Conservation (phyloP, 768 basidiomycete genomes). For the Cyclocybe aegerita region DNA sequence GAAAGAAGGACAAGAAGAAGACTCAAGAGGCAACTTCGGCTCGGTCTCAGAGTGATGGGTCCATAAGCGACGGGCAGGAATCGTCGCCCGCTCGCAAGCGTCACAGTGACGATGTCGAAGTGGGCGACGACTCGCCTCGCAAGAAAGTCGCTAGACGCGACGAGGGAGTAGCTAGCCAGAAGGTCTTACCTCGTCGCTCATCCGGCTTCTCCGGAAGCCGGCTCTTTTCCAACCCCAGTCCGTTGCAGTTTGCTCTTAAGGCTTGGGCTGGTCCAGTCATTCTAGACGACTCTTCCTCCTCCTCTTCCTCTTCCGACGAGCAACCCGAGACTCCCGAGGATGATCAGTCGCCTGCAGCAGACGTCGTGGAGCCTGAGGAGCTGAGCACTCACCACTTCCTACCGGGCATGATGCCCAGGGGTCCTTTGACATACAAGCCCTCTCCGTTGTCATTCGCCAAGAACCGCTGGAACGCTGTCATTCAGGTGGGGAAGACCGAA, state of each 20-base stretch:
- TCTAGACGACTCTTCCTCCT: conserved; percentile 40
- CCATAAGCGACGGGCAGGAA: conserved; percentile 1
- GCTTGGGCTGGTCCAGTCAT: conserved; percentile 52
- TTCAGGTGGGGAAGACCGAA: neutral
- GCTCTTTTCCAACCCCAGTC: conserved; percentile 59
- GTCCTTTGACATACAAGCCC: conserved; percentile 55
- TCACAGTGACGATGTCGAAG: conserved; percentile 31
- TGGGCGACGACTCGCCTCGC: conserved; percentile 30
- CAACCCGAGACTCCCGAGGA: conserved; percentile 63
- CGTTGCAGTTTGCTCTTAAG: conserved; percentile 56
- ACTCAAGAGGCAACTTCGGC: conserved; percentile 13
- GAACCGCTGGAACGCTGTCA: conserved; percentile 48
- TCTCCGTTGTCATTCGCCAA: conserved; percentile 65
- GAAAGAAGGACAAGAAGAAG: conserved; percentile 53
- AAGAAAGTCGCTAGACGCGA: conserved; percentile 21
- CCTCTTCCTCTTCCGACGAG: conserved; percentile 48
- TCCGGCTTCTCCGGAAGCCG: conserved; percentile 44
- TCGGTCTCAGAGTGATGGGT: conserved; percentile 1
- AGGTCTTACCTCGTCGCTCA: conserved; percentile 38
- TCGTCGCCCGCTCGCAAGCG: conserved; percentile 30
- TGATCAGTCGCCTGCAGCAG: conserved; percentile 40
- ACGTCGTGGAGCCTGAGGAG: conserved; percentile 21
- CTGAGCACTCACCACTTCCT: conserved; percentile 11
- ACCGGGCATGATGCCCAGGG: conserved; percentile 28
- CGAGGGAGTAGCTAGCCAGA: conserved; percentile 20